These are phyloP conservation scores for Cyberlindnera bimundalis DNA, from an alignment of 805 yeast species.

Conservation along the genomic window DNA sequence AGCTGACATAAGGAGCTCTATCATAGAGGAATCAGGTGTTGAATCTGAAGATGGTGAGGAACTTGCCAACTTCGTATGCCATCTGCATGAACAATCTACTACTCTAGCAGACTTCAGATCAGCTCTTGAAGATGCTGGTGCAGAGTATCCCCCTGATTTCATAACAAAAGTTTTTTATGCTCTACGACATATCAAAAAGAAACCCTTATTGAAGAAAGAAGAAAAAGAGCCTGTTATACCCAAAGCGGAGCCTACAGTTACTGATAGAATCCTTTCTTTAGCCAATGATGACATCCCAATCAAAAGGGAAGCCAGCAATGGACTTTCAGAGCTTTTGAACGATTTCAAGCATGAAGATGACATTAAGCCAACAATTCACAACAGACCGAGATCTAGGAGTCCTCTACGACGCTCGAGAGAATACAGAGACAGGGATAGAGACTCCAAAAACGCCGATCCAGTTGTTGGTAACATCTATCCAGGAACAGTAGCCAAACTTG, in stretches of 20 bases:
- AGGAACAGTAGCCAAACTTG: conserved; percentile 60
- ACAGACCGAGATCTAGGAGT: conserved; percentile 11
- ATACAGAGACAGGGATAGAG: conserved; percentile 15
- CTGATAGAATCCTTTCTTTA: conserved; percentile 15
- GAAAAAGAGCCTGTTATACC: neutral
- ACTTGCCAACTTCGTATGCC: conserved; percentile 45
- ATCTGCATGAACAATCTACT: conserved; percentile 33
- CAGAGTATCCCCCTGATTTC: conserved; percentile 34
- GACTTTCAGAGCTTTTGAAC: conserved; percentile 13
- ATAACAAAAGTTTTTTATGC: conserved; percentile 17
- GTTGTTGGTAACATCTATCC: conserved; percentile 46
- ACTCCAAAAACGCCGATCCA: conserved; percentile 33
- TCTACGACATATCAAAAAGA: conserved; percentile 2
- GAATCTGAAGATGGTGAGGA: conserved; percentile 38
- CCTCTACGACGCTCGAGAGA: conserved; percentile 13
- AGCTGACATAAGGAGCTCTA: conserved; percentile 13
- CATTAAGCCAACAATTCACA: conserved; percentile 3
- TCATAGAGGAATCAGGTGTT: conserved; percentile 30
- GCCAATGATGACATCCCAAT: conserved; percentile 20
- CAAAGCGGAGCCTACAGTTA: conserved; percentile 25
- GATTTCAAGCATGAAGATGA: conserved; percentile 25
- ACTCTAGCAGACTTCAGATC: conserved; percentile 34
- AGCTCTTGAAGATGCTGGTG: conserved; percentile 41
- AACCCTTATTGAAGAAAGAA: neutral
- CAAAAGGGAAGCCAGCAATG: conserved; percentile 17